Evolutionary conservation across 2,329 filamentous ascomycete genomes (phyloP), one percentile per base, ranked within the genome.

Genomic region (Diplodia intermedia): DNA sequence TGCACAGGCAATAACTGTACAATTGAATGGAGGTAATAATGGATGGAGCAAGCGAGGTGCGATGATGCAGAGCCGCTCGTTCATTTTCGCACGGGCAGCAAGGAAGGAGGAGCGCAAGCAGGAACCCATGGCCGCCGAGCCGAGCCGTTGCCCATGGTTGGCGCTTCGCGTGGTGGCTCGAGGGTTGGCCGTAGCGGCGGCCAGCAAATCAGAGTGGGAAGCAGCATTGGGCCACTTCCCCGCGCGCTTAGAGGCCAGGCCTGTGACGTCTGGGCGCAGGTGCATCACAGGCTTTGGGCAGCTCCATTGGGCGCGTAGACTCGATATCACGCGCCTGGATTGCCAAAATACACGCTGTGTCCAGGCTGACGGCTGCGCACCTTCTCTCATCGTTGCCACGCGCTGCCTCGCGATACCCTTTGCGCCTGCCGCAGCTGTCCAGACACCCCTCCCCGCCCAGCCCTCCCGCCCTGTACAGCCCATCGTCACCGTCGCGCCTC

Each of bases 211-310:
- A 63, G 60, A 47, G 60, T 8, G 18, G n/a, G 29, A 26, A 38
- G 47, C 60, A 12, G 60, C 31, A 31, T 47, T 63, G 60, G 60
- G 60, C 60, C 60, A 63, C 60, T 52, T 63, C 60, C 60, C 60
- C 60, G 60, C 60, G 60, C 60, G 60, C 60, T 63, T 63, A 63
- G 43, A 63, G 60, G 47, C 60, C 60, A 23, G 47, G 60, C 60
- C 57, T 63, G 43, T 63, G 60, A 63, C 47, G 60, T 63, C 47
- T 63, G 29, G 60, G 60, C 60, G 47, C 26, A 11, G 23, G 47
- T 31, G 47, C 31, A 63, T 63, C 60, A 63, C 60, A 62, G 57
- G 12, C 56, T 23, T 62, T 29, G 57, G 57, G 57, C 57, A 52
- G 43, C 31, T 52, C 47, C 43, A 52, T 52, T 52, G 60, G 43